Base-by-base conservation (phyloP, 768 basidiomycete genomes). In the Leccinellum rugosiceps region DNA sequence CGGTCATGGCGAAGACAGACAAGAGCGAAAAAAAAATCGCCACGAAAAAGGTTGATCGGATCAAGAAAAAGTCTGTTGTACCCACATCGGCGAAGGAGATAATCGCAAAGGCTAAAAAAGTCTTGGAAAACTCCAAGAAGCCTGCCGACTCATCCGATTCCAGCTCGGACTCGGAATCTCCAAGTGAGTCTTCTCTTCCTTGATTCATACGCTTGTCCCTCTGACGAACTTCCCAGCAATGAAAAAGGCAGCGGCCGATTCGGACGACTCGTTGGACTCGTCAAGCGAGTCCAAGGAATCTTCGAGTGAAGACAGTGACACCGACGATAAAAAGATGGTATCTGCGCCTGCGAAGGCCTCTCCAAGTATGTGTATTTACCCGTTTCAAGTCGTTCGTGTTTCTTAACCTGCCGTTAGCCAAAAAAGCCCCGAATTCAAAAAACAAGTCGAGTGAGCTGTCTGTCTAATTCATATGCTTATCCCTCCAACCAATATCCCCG, bases 31-130 rank as follows among this genome's bases (percentile, higher is more conserved):
- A 58, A 53, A 65, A 74, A 60, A 77, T 76, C 61, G 64, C 66
- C n/a, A n/a, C 48, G 48, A 75, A 76, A 62, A 75, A 75, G 64
- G 57, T 64, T n/a, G 61, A 62, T 7, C 63, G 65, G 43, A 48
- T 59, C 55, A 63, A 64, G 38, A 43, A 58, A 65, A 72, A 62
- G 50, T 58, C 51, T 57, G 26, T 30, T 17, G 26, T 64, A 9
- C 72, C 72, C n/a, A 61, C 64, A 15, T 75, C 77, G 4, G 72
- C 78, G 14, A 80, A 75, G 59, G 76, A 77, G 50, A 77, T 77
- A 23, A 65, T 78, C 0, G 76, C 74, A 14, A 81, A 77, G 63
- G 77, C 74, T 38, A 31, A 11, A 31, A 73, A 72, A 56, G 60
- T 45, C n/a, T 55, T 52, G 57, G 68, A 14, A 38, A 38, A 2